Percentiles rank a stretch among this genome's conserved stretches.
Evolutionary conservation across 352 stramenopile species (phyloP).

Genomic region (Pythium dissimile): DNA sequence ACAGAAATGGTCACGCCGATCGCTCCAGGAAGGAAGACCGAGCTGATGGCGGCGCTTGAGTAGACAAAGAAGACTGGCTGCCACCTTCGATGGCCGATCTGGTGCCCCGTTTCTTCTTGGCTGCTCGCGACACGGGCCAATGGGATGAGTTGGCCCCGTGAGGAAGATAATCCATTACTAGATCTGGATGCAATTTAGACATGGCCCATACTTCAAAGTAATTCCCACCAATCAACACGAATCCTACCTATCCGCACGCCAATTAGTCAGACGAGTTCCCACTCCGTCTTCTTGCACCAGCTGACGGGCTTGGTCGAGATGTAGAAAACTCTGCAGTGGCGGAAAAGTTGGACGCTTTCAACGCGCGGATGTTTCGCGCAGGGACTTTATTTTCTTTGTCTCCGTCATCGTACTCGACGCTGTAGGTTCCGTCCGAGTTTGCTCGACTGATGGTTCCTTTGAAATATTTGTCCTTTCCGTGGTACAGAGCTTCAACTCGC

Average conservation of each 20-base stretch:
- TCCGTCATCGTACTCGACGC: conserved; percentile 61
- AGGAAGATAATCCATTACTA: too few relatives aligned
- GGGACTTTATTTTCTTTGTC: conserved; percentile 16
- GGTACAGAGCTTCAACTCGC: too few relatives aligned
- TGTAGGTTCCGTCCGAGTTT: conserved; percentile 64
- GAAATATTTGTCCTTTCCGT: too few relatives aligned
- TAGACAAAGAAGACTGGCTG: neutral
- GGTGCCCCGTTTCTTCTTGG: conserved; percentile 4
- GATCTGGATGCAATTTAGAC: too few relatives aligned
- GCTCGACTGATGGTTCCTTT: too few relatives aligned
- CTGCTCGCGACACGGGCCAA: neutral
- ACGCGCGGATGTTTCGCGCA: conserved; percentile 52
- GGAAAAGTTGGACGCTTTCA: conserved; percentile 17
- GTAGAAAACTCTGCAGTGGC: conserved; percentile 31
- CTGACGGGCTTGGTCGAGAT: conserved; percentile 27
- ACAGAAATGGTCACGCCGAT: conserved; percentile 14
- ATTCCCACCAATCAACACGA: neutral
- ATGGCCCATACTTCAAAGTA: neutral
- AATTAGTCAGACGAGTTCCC: conserved; percentile 46
- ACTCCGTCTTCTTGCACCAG: conserved; percentile 34
- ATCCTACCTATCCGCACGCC: neutral
- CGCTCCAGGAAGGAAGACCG: neutral
- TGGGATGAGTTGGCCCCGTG: neutral
- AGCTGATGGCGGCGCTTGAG: neutral
- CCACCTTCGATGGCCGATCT: neutral